phyloP scores from a whole-genome alignment of 805 yeast genomes.

The Starmerella potacharoeniae region DNA sequence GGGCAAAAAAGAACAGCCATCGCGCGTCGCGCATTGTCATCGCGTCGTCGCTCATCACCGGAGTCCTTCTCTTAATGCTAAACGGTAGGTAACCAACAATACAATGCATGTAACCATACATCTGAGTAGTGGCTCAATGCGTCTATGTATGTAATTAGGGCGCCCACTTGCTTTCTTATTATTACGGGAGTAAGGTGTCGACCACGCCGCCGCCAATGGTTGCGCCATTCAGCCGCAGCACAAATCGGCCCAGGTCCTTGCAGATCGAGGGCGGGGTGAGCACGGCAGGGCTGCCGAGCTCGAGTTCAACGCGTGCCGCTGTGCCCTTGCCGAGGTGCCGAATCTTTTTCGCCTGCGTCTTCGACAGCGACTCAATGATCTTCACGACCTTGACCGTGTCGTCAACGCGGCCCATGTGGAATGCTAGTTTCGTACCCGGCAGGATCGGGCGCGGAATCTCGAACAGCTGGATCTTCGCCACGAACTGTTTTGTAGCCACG shows the following conservation, averaged over 20 bases:
- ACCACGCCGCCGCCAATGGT: slow-evolving; percentile 60
- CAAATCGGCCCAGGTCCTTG: slow-evolving; percentile 51
- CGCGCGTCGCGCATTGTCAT: slow-evolving; percentile 48
- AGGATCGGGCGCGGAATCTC: slow-evolving; percentile 60
- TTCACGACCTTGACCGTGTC: slow-evolving; percentile 55
- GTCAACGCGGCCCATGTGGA: slow-evolving; percentile 65
- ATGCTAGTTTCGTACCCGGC: slow-evolving; percentile 65
- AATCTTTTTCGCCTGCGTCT: slow-evolving; percentile 31
- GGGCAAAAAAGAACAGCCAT: slow-evolving; percentile 58
- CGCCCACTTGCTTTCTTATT: neutral
- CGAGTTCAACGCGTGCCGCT: slow-evolving; percentile 47
- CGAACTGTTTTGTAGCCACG: slow-evolving; percentile 38
- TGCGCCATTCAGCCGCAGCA: slow-evolving; percentile 55
- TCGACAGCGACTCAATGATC: slow-evolving; percentile 31
- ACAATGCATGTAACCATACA: neutral
- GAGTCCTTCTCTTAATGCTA: slow-evolving; percentile 41
- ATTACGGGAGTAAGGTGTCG: slow-evolving; percentile 12
- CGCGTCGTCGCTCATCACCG: slow-evolving; percentile 43
- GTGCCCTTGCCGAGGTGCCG: slow-evolving; percentile 53
- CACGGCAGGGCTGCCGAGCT: slow-evolving; percentile 41
- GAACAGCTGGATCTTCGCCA: slow-evolving; percentile 52
- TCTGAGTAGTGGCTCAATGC: neutral
- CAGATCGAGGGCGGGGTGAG: slow-evolving; percentile 39
- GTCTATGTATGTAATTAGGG: neutral
- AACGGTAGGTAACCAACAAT: slow-evolving; percentile 19